These are phyloP conservation scores for Ogataea methanolica DNA, from an alignment of 805 yeast genomes.

Conservation along the genomic window DNA sequence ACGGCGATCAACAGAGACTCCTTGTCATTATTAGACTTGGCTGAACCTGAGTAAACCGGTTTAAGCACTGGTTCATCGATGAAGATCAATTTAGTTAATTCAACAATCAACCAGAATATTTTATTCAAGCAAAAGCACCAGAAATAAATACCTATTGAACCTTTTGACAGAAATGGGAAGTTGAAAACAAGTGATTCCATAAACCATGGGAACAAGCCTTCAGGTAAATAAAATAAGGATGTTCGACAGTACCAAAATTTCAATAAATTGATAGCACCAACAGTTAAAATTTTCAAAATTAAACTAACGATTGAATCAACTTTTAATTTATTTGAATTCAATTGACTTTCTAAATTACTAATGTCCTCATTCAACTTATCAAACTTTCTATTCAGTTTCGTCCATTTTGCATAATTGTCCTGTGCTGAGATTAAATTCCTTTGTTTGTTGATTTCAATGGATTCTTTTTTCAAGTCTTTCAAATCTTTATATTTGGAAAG, in stretches of 20 bases:
- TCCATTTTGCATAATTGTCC: slow-evolving; percentile 95
- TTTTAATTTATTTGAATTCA: slow-evolving; percentile 33
- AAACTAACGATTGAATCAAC: slow-evolving; percentile 32
- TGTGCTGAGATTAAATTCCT: slow-evolving; percentile 72
- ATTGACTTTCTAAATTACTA: slow-evolving; percentile 34
- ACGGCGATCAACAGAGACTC: background rate
- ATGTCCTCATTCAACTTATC: slow-evolving; percentile 55
- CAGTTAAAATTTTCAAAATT: slow-evolving; percentile 35
- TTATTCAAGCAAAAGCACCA: slow-evolving; percentile 44
- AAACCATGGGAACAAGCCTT: slow-evolving; percentile 51
- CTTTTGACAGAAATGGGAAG: slow-evolving; percentile 59
- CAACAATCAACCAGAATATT: slow-evolving; percentile 21
- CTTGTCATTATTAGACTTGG: background rate
- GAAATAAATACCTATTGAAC: slow-evolving; percentile 55
- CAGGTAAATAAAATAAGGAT: slow-evolving; percentile 57
- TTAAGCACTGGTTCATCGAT: slow-evolving; percentile 4
- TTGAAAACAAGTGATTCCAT: slow-evolving; percentile 47
- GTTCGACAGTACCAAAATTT: slow-evolving; percentile 50
- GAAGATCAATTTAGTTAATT: slow-evolving; percentile 16
- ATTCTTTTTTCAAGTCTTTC: slow-evolving; percentile 36
- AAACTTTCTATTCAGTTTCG: slow-evolving; percentile 73
- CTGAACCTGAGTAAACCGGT: slow-evolving; percentile 1
- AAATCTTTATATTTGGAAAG: slow-evolving; percentile 25
- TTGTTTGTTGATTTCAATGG: slow-evolving; percentile 43
- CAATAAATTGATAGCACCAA: slow-evolving; percentile 43